Percentiles rank a stretch among this genome's conserved stretches.
Conservation (phyloP, 148 eudicot genomes). For the Linanthus parryae region DNA sequence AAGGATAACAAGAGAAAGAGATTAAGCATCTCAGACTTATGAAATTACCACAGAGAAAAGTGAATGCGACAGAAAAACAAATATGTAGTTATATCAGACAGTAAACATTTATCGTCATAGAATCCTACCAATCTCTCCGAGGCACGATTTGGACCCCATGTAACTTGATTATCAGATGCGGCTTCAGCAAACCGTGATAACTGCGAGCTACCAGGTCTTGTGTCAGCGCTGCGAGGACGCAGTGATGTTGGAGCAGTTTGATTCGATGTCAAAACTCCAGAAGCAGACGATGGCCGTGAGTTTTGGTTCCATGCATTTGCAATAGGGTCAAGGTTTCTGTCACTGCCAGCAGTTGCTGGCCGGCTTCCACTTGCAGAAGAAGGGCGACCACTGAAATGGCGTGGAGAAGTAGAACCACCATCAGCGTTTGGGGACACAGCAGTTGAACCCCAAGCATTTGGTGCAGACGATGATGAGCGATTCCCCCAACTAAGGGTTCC, state of each 20-base stretch:
- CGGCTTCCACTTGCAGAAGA: constrained; percentile 86
- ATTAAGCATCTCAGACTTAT: constrained; percentile 1
- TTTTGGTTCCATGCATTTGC: constrained; percentile 66
- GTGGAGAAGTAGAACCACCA: constrained; percentile 59
- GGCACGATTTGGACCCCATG: constrained; percentile 48
- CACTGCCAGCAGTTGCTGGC: constrained; percentile 95
- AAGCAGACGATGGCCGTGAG: constrained; percentile 95
- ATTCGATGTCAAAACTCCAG: constrained; percentile 64
- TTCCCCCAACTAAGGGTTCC: constrained; percentile 92
- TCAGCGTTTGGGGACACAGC: constrained; percentile 66
- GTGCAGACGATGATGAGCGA: constrained; percentile 71
- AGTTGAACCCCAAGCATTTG: constrained; percentile 88
- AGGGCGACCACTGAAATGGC: constrained; percentile 77
- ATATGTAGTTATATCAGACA: neutral
- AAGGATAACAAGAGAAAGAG: constrained; percentile 3
- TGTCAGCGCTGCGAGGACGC: constrained; percentile 92
- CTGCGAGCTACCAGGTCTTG: constrained; percentile 92
- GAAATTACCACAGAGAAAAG: neutral
- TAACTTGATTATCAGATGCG: constrained; percentile 44
- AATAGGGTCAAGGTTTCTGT: constrained; percentile 48
- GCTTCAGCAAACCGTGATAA: constrained; percentile 90
- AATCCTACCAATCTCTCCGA: constrained; percentile 64
- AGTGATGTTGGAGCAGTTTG: constrained; percentile 46
- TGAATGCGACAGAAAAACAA: neutral
- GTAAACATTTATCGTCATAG: neutral